Conservation (phyloP, 148 eudicot species). For the Nepenthes gracilis region DNA sequence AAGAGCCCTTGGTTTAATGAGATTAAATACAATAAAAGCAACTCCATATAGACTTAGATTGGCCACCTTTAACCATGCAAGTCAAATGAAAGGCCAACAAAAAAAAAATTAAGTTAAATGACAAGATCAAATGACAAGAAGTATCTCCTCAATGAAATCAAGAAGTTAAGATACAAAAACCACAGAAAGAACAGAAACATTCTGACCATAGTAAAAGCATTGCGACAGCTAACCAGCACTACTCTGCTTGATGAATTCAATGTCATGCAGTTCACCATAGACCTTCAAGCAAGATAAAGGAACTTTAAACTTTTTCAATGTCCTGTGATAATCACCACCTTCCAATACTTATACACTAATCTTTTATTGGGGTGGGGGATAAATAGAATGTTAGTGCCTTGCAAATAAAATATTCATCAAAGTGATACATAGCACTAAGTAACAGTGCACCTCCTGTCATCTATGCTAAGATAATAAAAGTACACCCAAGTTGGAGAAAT, state of each 20-base stretch:
- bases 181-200: constrained; percentile 3
- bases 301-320: no score
- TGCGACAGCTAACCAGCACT: constrained; percentile 82
- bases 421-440: background rate
- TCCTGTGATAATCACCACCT: no score
- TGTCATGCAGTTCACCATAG: constrained; percentile 97
- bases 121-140: background rate
- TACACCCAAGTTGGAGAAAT: background rate
- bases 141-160: constrained; percentile 3
- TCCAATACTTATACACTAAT: no score
- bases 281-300: constrained; percentile 31
- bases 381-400: no score
- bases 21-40: constrained; percentile 60
- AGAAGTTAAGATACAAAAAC: background rate
- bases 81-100: background rate
- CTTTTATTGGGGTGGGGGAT: no score
- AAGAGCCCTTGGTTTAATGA: constrained; percentile 31
- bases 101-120: background rate
- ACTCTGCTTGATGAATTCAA: constrained; percentile 86
- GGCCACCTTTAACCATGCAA: constrained; percentile 49
- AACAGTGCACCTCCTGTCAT: background rate
- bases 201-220: constrained; percentile 91
- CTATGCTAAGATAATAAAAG: background rate
- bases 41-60: constrained; percentile 76
- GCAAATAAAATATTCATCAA: no score